A percentile compares a stretch with the other conserved stretches of the same genome.
phyloP scores from a whole-genome alignment of 2,329 filamentous ascomycete genomes.

The Alternaria gansuensis region DNA sequence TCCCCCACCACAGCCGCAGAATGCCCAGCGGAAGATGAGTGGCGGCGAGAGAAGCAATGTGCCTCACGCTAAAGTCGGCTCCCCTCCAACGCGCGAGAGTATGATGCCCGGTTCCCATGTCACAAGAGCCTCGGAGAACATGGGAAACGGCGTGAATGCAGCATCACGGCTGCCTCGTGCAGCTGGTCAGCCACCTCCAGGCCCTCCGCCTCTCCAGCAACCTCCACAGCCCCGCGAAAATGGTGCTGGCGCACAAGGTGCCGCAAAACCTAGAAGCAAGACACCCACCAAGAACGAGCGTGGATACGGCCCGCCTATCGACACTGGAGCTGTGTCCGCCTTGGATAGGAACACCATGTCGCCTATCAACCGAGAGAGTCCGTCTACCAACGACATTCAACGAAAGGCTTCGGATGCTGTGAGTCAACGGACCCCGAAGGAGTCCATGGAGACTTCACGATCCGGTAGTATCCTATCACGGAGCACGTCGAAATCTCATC shows the following conservation, averaged over 20 bases:
- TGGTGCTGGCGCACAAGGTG: constrained; percentile 37
- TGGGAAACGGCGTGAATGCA: constrained; percentile 44
- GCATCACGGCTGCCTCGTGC: constrained; percentile 68
- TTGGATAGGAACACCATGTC: constrained; percentile 59
- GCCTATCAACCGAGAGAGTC: constrained; percentile 56
- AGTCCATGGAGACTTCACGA: constrained; percentile 49
- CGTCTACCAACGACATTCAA: constrained; percentile 36
- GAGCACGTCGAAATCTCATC: constrained; percentile 55
- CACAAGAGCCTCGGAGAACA: constrained; percentile 49
- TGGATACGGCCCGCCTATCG: constrained; percentile 54
- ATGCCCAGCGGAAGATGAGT: constrained; percentile 56
- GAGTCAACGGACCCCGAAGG: constrained; percentile 44
- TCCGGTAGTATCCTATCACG: constrained; percentile 48
- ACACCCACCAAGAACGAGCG: constrained; percentile 62
- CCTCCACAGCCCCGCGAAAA: constrained; percentile 65
- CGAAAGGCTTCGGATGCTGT: constrained; percentile 46
- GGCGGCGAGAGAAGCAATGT: constrained; percentile 58
- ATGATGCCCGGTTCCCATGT: constrained; percentile 46
- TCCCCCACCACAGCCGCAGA: constrained; percentile 41
- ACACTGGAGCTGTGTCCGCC: constrained; percentile 53
- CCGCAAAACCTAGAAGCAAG: constrained; percentile 54
- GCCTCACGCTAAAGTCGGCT: constrained; percentile 47
- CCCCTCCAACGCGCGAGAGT: constrained; percentile 56
- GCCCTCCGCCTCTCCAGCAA: constrained; percentile 71
- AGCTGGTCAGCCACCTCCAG: constrained; percentile 67